Evolutionary conservation across 2,329 filamentous ascomycete genomes (phyloP).

Genomic region (Trichophyton mentagrophytes): DNA sequence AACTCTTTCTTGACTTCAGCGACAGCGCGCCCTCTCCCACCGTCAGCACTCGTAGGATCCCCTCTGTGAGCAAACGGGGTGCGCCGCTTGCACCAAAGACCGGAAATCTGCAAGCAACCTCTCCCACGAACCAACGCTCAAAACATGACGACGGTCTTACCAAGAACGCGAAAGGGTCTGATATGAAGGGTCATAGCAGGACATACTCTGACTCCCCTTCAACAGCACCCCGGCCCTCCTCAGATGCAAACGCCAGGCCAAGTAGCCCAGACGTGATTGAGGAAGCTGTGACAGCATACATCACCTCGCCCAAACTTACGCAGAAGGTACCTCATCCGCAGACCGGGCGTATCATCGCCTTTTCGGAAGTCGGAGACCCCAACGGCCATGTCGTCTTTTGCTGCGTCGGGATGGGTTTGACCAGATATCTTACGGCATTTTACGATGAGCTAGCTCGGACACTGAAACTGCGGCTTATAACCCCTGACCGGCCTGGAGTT

Average conservation of each 20-base stretch:
- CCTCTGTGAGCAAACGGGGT: slow-evolving; percentile 17
- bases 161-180: slow-evolving; percentile 15
- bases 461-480: slow-evolving; percentile 78
- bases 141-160: neutral
- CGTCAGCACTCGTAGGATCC: slow-evolving; percentile 48
- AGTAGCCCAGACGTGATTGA: slow-evolving; percentile 77
- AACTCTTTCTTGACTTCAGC: slow-evolving; percentile 28
- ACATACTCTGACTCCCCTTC: slow-evolving; percentile 20
- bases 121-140: neutral
- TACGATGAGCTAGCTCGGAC: slow-evolving; percentile 91
- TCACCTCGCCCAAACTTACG: slow-evolving; percentile 69
- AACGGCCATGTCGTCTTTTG: slow-evolving; percentile 87
- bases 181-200: slow-evolving; percentile 25
- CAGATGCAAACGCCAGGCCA: slow-evolving; percentile 38
- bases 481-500: slow-evolving; percentile 84
- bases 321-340: slow-evolving; percentile 79
- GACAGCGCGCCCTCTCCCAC: slow-evolving; percentile 60
- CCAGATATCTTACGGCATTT: slow-evolving; percentile 88
- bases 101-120: slow-evolving; percentile 17
- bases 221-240: slow-evolving; percentile 6
- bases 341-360: slow-evolving; percentile 78
- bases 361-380: slow-evolving; percentile 90
- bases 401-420: slow-evolving; percentile 95
- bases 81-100: slow-evolving; percentile 20
- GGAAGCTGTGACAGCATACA: slow-evolving; percentile 71